Percentiles rank a stretch among this genome's conserved stretches.
phyloP scores from a whole-genome alignment of 306 rosid species.

The Cyamopsis tetragonoloba region DNA sequence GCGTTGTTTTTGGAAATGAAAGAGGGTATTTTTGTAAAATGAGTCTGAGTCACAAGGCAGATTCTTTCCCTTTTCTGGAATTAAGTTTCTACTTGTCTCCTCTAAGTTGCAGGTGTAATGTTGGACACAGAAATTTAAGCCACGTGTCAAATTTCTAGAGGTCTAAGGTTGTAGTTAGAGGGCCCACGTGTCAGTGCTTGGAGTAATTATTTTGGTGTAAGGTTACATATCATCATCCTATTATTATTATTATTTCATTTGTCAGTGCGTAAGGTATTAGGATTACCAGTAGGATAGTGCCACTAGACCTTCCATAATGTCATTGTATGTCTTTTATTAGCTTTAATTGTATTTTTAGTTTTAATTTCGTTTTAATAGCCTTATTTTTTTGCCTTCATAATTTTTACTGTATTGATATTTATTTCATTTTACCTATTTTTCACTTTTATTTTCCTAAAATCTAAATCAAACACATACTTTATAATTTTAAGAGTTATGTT shows the following conservation, averaged over 20 bases:
- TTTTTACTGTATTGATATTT: too few relatives aligned
- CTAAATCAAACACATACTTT: too few relatives aligned
- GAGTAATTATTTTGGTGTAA: neutral
- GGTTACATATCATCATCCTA: neutral
- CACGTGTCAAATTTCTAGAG: neutral
- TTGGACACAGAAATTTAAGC: neutral
- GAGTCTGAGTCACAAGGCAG: neutral
- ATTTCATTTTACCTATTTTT: too few relatives aligned
- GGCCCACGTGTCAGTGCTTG: conserved; percentile 22
- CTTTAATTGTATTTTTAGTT: too few relatives aligned
- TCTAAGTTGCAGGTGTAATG: conserved; percentile 21
- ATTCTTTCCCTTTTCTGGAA: conserved; percentile 17
- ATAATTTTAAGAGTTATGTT: too few relatives aligned
- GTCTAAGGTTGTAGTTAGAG: neutral
- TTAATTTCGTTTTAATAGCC: too few relatives aligned
- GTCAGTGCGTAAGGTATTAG: neutral
- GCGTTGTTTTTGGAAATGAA: neutral
- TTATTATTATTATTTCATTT: conserved; percentile 16
- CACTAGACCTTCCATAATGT: neutral
- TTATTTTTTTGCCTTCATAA: too few relatives aligned
- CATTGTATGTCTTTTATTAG: too few relatives aligned
- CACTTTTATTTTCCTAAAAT: too few relatives aligned
- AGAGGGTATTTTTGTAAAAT: conserved; percentile 1
- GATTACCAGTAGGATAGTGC: neutral
- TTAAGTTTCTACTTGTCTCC: conserved; percentile 14